These are phyloP conservation scores for Boletus rex-veris DNA, from an alignment of 768 basidiomycete genomes.

Conservation along the genomic window DNA sequence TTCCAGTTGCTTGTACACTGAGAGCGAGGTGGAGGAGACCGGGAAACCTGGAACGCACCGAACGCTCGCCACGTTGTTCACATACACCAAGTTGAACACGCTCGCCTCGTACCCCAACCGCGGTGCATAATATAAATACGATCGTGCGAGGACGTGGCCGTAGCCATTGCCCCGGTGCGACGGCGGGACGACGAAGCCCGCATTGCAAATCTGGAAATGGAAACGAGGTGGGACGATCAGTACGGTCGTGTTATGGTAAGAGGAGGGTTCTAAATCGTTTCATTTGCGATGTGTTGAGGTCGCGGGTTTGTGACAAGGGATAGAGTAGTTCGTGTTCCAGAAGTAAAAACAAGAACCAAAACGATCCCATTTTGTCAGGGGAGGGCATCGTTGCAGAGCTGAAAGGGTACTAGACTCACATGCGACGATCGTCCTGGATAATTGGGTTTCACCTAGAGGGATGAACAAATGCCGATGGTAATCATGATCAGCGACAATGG, in stretches of 20 bases:
- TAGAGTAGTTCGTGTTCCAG: too few species aligned
- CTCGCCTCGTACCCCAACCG: conserved; percentile 71
- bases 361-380: background rate
- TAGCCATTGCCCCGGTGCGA: conserved; percentile 60
- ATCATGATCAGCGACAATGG: conserved; percentile 1
- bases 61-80: conserved; percentile 74
- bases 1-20: too few species aligned
- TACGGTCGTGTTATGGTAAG: background rate
- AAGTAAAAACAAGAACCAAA: too few species aligned
- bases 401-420: conserved; percentile 47
- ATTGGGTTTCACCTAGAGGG: conserved; percentile 69
- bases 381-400: background rate
- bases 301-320: background rate
- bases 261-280: background rate
- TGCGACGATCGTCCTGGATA: conserved; percentile 89
- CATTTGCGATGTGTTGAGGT: conserved; percentile 7
- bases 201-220: conserved; percentile 71
- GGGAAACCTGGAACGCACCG: conserved; percentile 37
- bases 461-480: background rate
- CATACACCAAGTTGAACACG: conserved; percentile 90
- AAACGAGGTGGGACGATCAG: background rate
- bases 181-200: conserved; percentile 78
- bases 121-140: conserved; percentile 80
- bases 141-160: conserved; percentile 69
- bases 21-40: too few species aligned